Evolutionary conservation across 2,329 filamentous ascomycete genomes (phyloP).

Genomic region (Arthrinium phaeospermum): DNA sequence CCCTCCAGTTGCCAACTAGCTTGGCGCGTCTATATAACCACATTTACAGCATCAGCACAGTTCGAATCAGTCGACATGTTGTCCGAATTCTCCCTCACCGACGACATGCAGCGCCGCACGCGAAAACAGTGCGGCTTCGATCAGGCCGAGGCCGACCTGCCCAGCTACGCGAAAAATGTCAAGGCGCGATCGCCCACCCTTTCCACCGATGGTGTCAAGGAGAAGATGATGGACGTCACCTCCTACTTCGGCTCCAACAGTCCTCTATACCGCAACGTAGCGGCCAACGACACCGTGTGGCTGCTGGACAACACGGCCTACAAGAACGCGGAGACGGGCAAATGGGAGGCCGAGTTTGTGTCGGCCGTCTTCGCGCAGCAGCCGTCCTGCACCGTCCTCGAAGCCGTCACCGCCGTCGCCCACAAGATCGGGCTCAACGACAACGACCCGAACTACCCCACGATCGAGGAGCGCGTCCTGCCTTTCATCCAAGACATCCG

Average conservation of each 20-base stretch:
- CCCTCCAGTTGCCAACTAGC: background rate
- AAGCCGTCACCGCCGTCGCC: constrained; percentile 73
- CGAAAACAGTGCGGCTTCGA: constrained; percentile 55
- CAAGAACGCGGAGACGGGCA: constrained; percentile 51
- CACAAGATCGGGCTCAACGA: constrained; percentile 70
- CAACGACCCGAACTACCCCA: constrained; percentile 61
- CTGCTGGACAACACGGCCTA: constrained; percentile 89
- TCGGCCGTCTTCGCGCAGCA: constrained; percentile 80
- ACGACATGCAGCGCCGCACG: constrained; percentile 56
- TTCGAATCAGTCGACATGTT: background rate
- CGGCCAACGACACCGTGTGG: constrained; percentile 78
- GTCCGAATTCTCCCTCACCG: background rate
- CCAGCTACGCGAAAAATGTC: constrained; percentile 38
- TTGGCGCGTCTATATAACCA: constrained; percentile 16
- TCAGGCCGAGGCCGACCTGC: constrained; percentile 55
- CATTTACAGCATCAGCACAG: background rate
- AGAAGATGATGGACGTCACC: constrained; percentile 47
- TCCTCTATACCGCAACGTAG: constrained; percentile 64
- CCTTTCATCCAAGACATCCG: constrained; percentile 82
- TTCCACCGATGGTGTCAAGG: constrained; percentile 24
- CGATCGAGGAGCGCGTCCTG: constrained; percentile 70
- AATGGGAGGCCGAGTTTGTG: constrained; percentile 84
- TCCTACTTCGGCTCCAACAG: constrained; percentile 59
- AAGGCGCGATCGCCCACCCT: constrained; percentile 32
- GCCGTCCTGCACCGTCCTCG: constrained; percentile 69